Evolutionary conservation across 495 filamentous ascomycete species (phyloP).

Genomic region (Mytilinidion resinicola): DNA sequence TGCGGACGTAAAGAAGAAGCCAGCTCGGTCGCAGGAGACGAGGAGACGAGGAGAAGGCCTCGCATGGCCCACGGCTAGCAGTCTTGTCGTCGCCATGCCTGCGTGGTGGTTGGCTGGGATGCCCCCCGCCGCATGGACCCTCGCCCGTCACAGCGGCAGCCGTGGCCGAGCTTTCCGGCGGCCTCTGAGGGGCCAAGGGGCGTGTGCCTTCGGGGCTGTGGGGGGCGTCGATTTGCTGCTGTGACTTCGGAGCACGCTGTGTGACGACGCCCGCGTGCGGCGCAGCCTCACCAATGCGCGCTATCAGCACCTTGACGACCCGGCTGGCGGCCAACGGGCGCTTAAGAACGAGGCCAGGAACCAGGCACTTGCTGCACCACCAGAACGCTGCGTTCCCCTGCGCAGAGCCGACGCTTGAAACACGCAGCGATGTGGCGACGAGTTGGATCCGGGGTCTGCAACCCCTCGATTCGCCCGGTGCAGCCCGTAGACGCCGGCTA

Average conservation of each 20-base stretch:
- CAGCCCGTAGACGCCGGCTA: too few relatives aligned
- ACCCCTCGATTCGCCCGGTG: too few relatives aligned
- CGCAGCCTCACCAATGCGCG: not conserved
- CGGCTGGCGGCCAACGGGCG: not conserved
- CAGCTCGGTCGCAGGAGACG: too few relatives aligned
- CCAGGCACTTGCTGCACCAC: not conserved
- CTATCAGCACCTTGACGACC: not conserved
- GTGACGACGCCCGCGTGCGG: not conserved
- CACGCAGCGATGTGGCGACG: too few relatives aligned
- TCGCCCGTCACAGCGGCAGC: conserved; percentile 1
- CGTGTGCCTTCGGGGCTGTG: not conserved
- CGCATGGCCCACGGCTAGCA: not conserved
- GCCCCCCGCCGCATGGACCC: not conserved
- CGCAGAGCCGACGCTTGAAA: too few relatives aligned
- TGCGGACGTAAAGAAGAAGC: too few relatives aligned
- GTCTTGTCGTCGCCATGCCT: not conserved
- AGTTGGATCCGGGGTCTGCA: too few relatives aligned
- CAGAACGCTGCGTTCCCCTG: too few relatives aligned
- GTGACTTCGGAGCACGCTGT: not conserved
- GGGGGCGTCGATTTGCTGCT: not conserved
- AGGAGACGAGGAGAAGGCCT: too few relatives aligned
- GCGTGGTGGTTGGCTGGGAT: not conserved
- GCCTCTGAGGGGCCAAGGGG: not conserved
- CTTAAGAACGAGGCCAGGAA: not conserved
- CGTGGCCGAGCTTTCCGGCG: not conserved